Evolutionary conservation across 331 rosid genomes (phyloP).

Genomic region (Telfairia occidentalis): DNA sequence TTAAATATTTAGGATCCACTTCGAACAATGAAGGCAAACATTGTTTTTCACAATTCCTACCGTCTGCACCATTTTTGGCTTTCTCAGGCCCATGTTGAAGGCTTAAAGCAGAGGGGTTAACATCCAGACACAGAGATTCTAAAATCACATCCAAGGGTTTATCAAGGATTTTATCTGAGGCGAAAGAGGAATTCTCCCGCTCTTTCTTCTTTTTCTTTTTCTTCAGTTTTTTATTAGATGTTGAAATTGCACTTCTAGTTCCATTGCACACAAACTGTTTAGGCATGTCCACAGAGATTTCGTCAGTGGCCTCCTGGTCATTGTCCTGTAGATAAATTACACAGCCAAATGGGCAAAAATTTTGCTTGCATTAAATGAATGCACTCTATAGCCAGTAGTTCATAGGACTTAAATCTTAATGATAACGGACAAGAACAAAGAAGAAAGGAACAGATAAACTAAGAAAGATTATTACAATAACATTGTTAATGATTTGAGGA

Average conservation of each 20-base stretch:
- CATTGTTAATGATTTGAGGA: not conserved
- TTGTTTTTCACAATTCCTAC: slow-evolving; percentile 28
- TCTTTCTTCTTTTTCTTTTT: slow-evolving; percentile 83
- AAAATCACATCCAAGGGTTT: slow-evolving; percentile 49
- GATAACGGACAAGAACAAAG: not conserved
- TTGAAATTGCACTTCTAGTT: slow-evolving; percentile 20
- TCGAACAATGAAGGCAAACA: slow-evolving; percentile 27
- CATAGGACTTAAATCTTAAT: not conserved
- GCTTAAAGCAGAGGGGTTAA: slow-evolving; percentile 20
- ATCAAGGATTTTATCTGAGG: slow-evolving; percentile 25
- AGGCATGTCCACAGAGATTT: slow-evolving; percentile 18
- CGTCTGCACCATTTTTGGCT: slow-evolving; percentile 19
- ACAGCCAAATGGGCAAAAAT: not conserved
- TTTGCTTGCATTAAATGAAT: not conserved
- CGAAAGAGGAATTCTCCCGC: slow-evolving; percentile 37
- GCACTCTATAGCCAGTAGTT: not conserved
- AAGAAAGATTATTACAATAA: not conserved
- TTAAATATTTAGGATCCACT: slow-evolving; percentile 75
- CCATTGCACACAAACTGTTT: slow-evolving; percentile 19
- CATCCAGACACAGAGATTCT: slow-evolving; percentile 40
- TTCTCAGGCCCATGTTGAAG: slow-evolving; percentile 20
- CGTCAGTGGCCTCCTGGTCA: slow-evolving; percentile 27
- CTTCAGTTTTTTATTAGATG: slow-evolving; percentile 50
- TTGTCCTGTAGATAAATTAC: slow-evolving; percentile 37
- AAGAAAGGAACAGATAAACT: not conserved